phyloP scores from a whole-genome alignment of 306 rosid species.

The Dryas octopetala region DNA sequence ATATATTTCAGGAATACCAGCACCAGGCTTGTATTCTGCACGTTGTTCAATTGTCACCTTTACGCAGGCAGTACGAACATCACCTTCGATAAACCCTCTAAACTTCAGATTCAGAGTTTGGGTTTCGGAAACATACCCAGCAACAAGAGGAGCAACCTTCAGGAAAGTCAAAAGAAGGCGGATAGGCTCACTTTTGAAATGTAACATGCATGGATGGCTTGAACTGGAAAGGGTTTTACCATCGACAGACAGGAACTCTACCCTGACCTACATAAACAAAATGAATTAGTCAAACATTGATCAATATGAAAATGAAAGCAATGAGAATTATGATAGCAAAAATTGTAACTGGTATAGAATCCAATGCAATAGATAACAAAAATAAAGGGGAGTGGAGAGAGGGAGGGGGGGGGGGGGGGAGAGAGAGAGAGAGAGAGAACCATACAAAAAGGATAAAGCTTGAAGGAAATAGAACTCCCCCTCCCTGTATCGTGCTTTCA shows the following conservation, averaged over 20 bases:
- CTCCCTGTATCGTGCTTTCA: background rate
- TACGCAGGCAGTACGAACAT: slow-evolving; percentile 62
- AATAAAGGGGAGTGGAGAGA: background rate
- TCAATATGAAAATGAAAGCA: background rate
- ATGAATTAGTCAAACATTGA: slow-evolving; percentile 8
- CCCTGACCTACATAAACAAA: slow-evolving; percentile 51
- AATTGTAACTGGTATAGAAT: background rate
- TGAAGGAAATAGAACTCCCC: background rate
- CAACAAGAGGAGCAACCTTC: slow-evolving; percentile 61
- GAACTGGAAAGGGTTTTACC: slow-evolving; percentile 69
- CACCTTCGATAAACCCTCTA: slow-evolving; percentile 61
- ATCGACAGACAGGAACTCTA: slow-evolving; percentile 48
- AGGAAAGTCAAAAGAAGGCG: slow-evolving; percentile 59
- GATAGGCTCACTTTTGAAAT: slow-evolving; percentile 71
- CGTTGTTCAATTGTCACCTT: slow-evolving; percentile 71
- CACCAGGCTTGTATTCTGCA: slow-evolving; percentile 65
- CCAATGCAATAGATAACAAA: background rate
- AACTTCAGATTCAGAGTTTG: slow-evolving; percentile 64
- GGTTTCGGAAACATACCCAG: slow-evolving; percentile 65
- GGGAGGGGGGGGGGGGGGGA: background rate
- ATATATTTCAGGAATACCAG: slow-evolving; percentile 85
- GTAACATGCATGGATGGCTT: slow-evolving; percentile 76
- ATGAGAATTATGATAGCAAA: background rate
- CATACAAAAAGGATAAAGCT: background rate
- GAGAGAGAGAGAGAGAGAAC: background rate